These are phyloP conservation scores for Yamadazyma insecticola DNA, from an alignment of 805 yeast genomes.

Conservation along the genomic window DNA sequence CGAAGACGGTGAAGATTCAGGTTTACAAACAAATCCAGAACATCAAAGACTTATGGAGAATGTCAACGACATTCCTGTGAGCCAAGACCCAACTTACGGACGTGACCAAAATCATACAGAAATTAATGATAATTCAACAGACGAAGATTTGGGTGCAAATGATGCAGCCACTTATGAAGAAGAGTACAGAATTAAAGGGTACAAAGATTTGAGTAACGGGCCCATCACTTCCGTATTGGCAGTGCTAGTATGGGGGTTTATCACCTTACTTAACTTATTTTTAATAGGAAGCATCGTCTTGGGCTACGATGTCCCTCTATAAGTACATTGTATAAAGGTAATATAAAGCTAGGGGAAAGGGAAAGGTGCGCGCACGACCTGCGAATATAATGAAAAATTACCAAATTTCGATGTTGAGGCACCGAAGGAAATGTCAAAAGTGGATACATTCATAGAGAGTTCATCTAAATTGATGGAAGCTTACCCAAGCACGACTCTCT, in stretches of 20 bases:
- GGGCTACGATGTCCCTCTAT: constrained; percentile 26
- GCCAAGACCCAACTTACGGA: not conserved
- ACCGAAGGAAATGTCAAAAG: too few species aligned
- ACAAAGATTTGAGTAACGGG: constrained; percentile 70
- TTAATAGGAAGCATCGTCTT: constrained; percentile 41
- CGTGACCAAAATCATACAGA: not conserved
- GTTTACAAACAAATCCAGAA: constrained; percentile 5
- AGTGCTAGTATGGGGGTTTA: constrained; percentile 61
- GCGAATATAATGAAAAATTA: too few species aligned
- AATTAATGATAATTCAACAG: constrained; percentile 3
- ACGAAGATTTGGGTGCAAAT: not conserved
- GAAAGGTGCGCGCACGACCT: too few species aligned
- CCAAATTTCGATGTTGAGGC: too few species aligned
- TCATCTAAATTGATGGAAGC: constrained; percentile 27
- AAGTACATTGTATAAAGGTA: not conserved
- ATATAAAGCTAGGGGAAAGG: not conserved
- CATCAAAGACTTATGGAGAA: constrained; percentile 13
- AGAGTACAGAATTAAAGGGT: constrained; percentile 24
- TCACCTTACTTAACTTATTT: constrained; percentile 68
- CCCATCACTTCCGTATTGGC: constrained; percentile 50
- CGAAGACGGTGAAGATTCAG: constrained; percentile 24
- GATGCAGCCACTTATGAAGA: not conserved
- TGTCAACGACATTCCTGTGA: not conserved
- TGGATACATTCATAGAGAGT: constrained; percentile 10
- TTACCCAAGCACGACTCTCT: constrained; percentile 31